phyloP scores from a whole-genome alignment of 495 filamentous ascomycete genomes.

The Aspergillus nidulans region DNA sequence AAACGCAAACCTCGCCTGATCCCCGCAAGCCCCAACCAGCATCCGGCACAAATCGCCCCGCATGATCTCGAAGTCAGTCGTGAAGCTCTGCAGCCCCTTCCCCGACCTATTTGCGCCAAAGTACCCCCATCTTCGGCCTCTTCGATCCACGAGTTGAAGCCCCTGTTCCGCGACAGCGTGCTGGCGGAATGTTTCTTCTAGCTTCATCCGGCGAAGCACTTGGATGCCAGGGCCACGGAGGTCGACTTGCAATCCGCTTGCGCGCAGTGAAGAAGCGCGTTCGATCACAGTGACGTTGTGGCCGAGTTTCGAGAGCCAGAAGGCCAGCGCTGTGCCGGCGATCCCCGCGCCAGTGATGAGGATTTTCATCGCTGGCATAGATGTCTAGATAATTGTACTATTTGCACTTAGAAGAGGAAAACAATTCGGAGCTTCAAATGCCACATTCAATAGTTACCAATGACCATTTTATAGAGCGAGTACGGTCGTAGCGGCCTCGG shows the following conservation, averaged over 20 bases:
- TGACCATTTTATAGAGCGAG: no score
- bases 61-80: conserved; percentile 47
- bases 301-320: conserved; percentile 30
- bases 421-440: no score
- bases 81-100: conserved; percentile 27
- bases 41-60: conserved; percentile 36
- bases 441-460: no score
- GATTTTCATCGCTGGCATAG: no score
- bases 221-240: conserved; percentile 35
- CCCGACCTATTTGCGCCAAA: conserved; percentile 29
- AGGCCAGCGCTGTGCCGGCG: conserved; percentile 34
- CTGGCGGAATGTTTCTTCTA: conserved; percentile 23
- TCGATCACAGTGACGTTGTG: conserved; percentile 39
- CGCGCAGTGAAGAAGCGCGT: conserved; percentile 28
- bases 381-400: no score
- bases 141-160: conserved; percentile 28
- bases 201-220: conserved; percentile 36
- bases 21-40: conserved; percentile 29
- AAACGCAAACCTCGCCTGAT: conserved; percentile 31
- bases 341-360: conserved; percentile 47
- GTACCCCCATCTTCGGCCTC: conserved; percentile 17
- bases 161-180: conserved; percentile 29
- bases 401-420: no score
- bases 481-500: no score
- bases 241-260: conserved; percentile 36